Base-by-base conservation (phyloP, 208 protist species). In the Acanthamoeba royreba region DNA sequence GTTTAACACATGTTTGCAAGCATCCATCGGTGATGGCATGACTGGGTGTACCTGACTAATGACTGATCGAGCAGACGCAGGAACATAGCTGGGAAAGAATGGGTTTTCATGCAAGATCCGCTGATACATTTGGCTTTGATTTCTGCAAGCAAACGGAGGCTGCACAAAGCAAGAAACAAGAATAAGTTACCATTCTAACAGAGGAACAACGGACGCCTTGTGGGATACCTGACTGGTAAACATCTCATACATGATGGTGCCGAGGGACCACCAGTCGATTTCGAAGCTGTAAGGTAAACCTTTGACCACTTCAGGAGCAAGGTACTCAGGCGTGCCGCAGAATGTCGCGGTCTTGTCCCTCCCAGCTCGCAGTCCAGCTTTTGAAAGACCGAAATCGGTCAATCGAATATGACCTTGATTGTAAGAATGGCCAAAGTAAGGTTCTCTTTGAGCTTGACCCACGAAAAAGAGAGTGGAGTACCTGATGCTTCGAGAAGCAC, bases 71-170 rank as follows among this genome's bases (percentile, higher is more conserved):
- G 77, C 77, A 4, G 31, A 11, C 8, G 42, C 40, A 22, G 63
- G 38, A 31, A 96, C 93, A 43, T 94, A 93, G 40, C 28, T 86
- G 52, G 96, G 95, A 49, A 96, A 95, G 19, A 55, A 49, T 0
- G 96, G n/a, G 19, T 94, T 53, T 19, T 79, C 96, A 74, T 81
- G 66, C 2, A 97, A 33, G 69, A 98, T 97, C 42, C 94, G 94
- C 72, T 94, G 79, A 58, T 97, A 97, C 94, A 98, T 97, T 11
- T 86, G 87, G 35, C 86, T 94, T 22, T 93, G 55, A 86, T 98
- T 97, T 38, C 95, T 91, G 52, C 93, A 94, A 49, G 96, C 97
- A 46, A 98, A 98, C 40, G 97, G 97, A 45, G 96, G 96, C 77
- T 92, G 22, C 63, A 49, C 38, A 45, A 74, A 25, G 17, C 52